Conservation (phyloP, 306 rosid genomes). For the Gastrolobium bilobum region DNA sequence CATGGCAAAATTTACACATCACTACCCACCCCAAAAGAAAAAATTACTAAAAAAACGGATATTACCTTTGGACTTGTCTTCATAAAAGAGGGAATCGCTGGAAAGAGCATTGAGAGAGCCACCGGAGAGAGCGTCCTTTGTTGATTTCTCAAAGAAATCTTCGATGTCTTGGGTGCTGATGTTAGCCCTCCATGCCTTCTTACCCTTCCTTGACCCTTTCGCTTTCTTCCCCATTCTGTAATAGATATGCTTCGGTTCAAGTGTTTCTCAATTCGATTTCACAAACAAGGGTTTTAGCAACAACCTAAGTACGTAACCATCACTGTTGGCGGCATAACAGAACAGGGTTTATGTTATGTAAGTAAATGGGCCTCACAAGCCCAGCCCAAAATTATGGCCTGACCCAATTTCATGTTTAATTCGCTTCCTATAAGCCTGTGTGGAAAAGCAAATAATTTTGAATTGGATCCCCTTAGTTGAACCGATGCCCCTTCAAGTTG, state of each 20-base stretch:
- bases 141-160: slow-evolving; percentile 75
- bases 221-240: slow-evolving; percentile 79
- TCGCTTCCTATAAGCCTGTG: too few species aligned
- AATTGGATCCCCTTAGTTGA: too few species aligned
- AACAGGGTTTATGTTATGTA: background rate
- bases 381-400: background rate
- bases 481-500: too few species aligned
- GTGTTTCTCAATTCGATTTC: background rate
- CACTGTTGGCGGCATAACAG: background rate
- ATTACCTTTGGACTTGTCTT: slow-evolving; percentile 77
- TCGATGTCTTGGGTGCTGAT: slow-evolving; percentile 85
- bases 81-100: slow-evolving; percentile 69
- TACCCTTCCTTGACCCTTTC: slow-evolving; percentile 83
- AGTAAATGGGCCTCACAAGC: background rate
- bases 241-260: background rate
- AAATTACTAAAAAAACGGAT: too few species aligned
- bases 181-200: slow-evolving; percentile 91
- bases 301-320: background rate
- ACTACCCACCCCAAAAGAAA: background rate
- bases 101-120: slow-evolving; percentile 68
- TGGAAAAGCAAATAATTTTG: too few species aligned
- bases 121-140: slow-evolving; percentile 83
- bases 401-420: too few species aligned
- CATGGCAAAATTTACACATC: background rate
- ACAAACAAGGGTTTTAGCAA: slow-evolving; percentile 6